Evolutionary conservation across 768 basidiomycete genomes (phyloP), one percentile per base, ranked within the genome.

Genomic region (Dioszegia hungarica): DNA sequence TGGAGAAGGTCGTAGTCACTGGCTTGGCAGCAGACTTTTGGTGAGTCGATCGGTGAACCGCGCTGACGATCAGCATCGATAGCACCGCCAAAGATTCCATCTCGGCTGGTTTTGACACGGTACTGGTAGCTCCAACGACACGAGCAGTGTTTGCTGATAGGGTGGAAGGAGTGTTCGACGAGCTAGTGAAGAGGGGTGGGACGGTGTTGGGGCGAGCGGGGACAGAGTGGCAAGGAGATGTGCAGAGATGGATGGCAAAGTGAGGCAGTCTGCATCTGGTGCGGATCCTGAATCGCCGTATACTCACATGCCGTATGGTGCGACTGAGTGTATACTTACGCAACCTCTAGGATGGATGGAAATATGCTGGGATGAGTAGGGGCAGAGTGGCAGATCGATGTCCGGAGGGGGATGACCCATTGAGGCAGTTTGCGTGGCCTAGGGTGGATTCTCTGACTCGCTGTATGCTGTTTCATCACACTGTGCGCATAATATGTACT

Each of bases 1-100:
- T 87, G 11, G 81, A 81, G 14, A 82, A 84, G 54, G 75, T 90
- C 17, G 84, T 83, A 53, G 72, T 89, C 34, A 81, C 81, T 1
- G 79, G 78, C 0, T 75, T 91, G 31, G 89, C 89, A 19, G 84
- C 86, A 1, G 89, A 90, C 66, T 89, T 83, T 69, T 91, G 89
- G 71, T 70, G 28, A n/a, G 66, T 66, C 54, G 39, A 33, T 14
- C 31, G 2, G 34, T 20, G 27, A 15, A n/a, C 39, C 9, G 44
- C 3, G 54, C 54, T 48, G 29, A 46, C 17, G 14, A 17, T 39
- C 36, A 68, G 66, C 40, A 58, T 65, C 1, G 15, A 53, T 5
- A 46, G 54, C 19, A 63, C 66, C 11, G 61, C 63, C 11, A 15
- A 37, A 20, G 57, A 64, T 5, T 51, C 56, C 2, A 29, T 68